Base-by-base conservation (phyloP, 2,329 filamentous ascomycete species). In the Aaosphaeria arxii region DNA sequence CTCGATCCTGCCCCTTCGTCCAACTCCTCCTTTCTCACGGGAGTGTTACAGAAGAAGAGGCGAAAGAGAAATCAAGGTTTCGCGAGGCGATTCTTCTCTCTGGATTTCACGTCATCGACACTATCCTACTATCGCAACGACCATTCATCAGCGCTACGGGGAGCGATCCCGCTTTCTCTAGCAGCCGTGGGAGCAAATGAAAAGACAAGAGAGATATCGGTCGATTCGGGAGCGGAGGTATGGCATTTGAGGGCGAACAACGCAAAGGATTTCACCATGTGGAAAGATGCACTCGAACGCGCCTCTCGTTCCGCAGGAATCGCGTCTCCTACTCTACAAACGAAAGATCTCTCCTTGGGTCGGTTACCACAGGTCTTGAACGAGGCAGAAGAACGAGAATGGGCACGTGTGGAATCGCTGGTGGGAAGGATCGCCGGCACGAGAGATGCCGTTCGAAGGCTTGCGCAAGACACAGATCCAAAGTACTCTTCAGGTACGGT, bases 121-220 rank as follows among this genome's bases (percentile, higher is more conserved):
- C 76, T 99, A 31, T 97, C 94, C 0, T 99, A 99, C 74, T 99
- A 96, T 67, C 89, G 95, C 66, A 94, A 92, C 68, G 87, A 90
- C 41, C 92, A 95, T 64, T 96, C 92, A 5, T 95, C 92, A 5
- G 91, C 92, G 1, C 77, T 99, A 40, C 84, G 94, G 50, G 94
- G 94, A 13, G 91, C 94, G 6, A 94, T 99, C 44, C 94, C 94
- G 0, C 78, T 99, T 6, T 94, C 90, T 29, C 75, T 99, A 44
- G 94, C 94, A 11, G 94, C 90, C 4, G 88, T 99, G 50, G 89
- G 91, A 4, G 90, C 90, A 6, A 91, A 96, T 64, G 89, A 94
- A 67, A 84, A 88, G 62, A 84, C 88, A 35, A 83, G 91, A 54
- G 92, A 97, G 69, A 96, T 99, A 45, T 95, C 88, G 39, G 94